Conservation (phyloP, 805 yeast species). For the Ogataea henricii region DNA sequence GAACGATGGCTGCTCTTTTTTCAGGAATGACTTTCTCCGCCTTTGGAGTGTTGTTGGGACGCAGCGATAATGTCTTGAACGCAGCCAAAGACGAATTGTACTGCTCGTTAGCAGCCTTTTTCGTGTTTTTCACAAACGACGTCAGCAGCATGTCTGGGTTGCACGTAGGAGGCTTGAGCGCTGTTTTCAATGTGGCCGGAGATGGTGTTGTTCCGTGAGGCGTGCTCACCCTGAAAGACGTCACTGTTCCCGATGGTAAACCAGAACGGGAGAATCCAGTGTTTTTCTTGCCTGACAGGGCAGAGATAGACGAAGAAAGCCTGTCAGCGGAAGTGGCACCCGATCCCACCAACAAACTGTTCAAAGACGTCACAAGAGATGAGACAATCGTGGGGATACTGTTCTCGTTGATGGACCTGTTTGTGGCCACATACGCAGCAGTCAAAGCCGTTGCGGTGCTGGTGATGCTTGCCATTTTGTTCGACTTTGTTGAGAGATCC, state of each 20-base stretch:
- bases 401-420: slow-evolving; percentile 20
- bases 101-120: slow-evolving; percentile 6
- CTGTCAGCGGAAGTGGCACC: not conserved
- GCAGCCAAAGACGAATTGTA: slow-evolving; percentile 10
- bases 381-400: slow-evolving; percentile 23
- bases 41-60: slow-evolving; percentile 9
- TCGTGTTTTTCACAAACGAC: slow-evolving; percentile 17
- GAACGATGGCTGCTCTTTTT: slow-evolving; percentile 18
- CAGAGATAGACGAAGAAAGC: not conserved
- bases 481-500: slow-evolving; percentile 9
- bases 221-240: slow-evolving; percentile 30
- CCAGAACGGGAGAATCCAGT: slow-evolving; percentile 29
- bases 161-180: slow-evolving; percentile 21
- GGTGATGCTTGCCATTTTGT: slow-evolving; percentile 13
- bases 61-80: slow-evolving; percentile 14
- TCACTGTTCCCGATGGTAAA: slow-evolving; percentile 32
- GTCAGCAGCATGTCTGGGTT: slow-evolving; percentile 27
- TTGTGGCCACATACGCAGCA: slow-evolving; percentile 37
- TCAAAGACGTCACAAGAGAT: slow-evolving; percentile 22
- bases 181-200: not conserved
- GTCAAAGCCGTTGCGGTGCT: slow-evolving; percentile 44
- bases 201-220: slow-evolving; percentile 8
- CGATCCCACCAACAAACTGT: slow-evolving; percentile 9
- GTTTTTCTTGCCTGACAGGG: slow-evolving; percentile 25
- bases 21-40: slow-evolving; percentile 17